phyloP scores from a whole-genome alignment of 345 rosid species.

The Arabis alpina region DNA sequence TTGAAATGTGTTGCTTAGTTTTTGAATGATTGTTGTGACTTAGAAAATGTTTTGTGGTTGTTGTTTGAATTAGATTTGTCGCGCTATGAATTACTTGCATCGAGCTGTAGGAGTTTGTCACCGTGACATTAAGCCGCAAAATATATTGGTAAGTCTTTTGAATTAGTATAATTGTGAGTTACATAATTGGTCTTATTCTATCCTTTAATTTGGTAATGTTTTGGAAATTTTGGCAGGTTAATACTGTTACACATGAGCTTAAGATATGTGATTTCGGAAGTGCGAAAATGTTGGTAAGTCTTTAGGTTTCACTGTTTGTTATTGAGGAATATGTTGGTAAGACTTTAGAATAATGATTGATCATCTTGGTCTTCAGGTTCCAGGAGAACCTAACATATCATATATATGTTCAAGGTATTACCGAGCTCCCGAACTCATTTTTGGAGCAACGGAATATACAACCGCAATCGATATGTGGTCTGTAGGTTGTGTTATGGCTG shows the following conservation, averaged over 20 bases:
- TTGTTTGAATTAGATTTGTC: slow-evolving; percentile 63
- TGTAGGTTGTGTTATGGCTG: slow-evolving; percentile 88
- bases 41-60: not conserved
- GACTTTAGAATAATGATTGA: not conserved
- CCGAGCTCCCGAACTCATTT: slow-evolving; percentile 95
- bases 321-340: not conserved
- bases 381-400: slow-evolving; percentile 91
- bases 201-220: not conserved
- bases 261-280: slow-evolving; percentile 95
- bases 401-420: slow-evolving; percentile 95
- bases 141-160: slow-evolving; percentile 68
- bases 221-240: slow-evolving; percentile 58
- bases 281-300: slow-evolving; percentile 87
- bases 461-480: slow-evolving; percentile 96
- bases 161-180: not conserved
- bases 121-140: slow-evolving; percentile 95
- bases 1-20: not conserved
- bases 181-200: not conserved
- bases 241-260: slow-evolving; percentile 76
- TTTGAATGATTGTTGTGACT: not conserved
- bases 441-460: slow-evolving; percentile 85
- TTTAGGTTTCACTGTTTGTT: not conserved
- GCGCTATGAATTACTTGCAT: slow-evolving; percentile 85
- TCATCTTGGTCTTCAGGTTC: slow-evolving; percentile 54
- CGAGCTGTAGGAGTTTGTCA: slow-evolving; percentile 81